Percentiles rank a stretch among this genome's conserved stretches.
phyloP scores from a whole-genome alignment of 2,329 filamentous ascomycete genomes.

The Tolypocladium paradoxum region DNA sequence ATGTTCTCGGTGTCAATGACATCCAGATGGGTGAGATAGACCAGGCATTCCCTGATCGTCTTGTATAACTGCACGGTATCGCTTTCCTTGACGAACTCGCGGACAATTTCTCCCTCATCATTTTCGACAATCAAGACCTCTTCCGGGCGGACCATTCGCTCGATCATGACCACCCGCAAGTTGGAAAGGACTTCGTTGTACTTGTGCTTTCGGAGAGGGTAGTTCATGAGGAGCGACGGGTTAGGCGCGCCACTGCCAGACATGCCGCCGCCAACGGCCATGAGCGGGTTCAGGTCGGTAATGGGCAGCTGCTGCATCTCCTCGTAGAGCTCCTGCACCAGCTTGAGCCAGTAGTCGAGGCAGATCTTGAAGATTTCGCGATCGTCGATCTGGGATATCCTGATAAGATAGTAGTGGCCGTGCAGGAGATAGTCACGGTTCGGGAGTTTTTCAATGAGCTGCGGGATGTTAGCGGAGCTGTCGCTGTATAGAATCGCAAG shows the following conservation, averaged over 20 bases:
- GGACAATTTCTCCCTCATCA: conserved; percentile 96
- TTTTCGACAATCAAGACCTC: conserved; percentile 99
- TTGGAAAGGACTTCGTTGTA: conserved; percentile 92
- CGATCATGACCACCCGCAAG: conserved; percentile 94
- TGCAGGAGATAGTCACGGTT: conserved; percentile 93
- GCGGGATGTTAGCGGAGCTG: conserved; percentile 8
- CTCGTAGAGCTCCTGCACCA: conserved; percentile 95
- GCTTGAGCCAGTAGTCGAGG: conserved; percentile 97
- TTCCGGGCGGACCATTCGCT: conserved; percentile 98
- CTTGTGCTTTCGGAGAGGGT: conserved; percentile 94
- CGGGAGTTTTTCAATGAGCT: conserved; percentile 90
- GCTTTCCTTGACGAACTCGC: conserved; percentile 98
- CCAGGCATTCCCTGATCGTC: conserved; percentile 91
- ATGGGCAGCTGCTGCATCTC: conserved; percentile 97
- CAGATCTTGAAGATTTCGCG: conserved; percentile 99
- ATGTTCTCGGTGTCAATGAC: conserved; percentile 96
- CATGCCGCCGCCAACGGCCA: conserved; percentile 63
- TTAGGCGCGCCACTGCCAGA: conserved; percentile 77
- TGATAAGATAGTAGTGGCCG: conserved; percentile 94
- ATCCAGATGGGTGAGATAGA: conserved; percentile 94
- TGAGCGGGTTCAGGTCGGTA: conserved; percentile 81
- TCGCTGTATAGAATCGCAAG: neutral
- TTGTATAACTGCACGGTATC: conserved; percentile 99
- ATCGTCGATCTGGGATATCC: conserved; percentile 97
- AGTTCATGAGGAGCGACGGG: conserved; percentile 73